Evolutionary conservation across 352 stramenopile genomes (phyloP), one percentile per base, ranked within the genome.

Genomic region (Globisporangium spinosum): DNA sequence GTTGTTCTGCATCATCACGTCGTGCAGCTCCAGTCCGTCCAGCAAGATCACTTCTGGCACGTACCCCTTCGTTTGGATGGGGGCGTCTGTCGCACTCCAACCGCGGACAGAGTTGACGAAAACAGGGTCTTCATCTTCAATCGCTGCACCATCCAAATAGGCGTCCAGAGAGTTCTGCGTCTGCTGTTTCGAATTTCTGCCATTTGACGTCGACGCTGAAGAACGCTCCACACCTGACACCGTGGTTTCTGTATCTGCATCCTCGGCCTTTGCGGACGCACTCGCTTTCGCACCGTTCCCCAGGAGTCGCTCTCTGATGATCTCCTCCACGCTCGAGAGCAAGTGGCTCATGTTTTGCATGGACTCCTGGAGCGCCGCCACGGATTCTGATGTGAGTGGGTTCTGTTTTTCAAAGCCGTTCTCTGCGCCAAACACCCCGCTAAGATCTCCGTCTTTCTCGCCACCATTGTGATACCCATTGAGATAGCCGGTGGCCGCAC

Each of bases 21-120:
- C 43, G 55, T 69, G 64, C 20, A 69, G 64, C 58, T 62, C 55
- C 32, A 60, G 20, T 15, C 56, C 62, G 5, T 58, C 35, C 38
- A 51, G 23, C n/a, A 32, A 2, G 62, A 60, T 17, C 43, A 43
- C 27, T 13, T 32, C 29, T 38, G 23, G 60, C 20, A 27, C 25
- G 5, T n/a, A 45, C 47, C 22, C 60, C 13, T 23, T 49, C 20
- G 43, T 22, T 9, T 29, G 43, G 60, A 58, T 10, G 8, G 45
- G 20, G 6, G 38, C 6, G 10, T 15, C 35, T 8, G 20, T 49
- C n/a, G 62, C 65, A 6, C 63, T 71, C 77, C 77, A 84, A 5
- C 73, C 75, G 34, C 70, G 72, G 60, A 84, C 75, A 25, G 75
- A 38, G 45, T 82, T 72, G 51, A 80, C 70, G 56, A 84, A 82